Conservation (phyloP, 2,329 filamentous ascomycete species). For the Colletotrichum australisinense region DNA sequence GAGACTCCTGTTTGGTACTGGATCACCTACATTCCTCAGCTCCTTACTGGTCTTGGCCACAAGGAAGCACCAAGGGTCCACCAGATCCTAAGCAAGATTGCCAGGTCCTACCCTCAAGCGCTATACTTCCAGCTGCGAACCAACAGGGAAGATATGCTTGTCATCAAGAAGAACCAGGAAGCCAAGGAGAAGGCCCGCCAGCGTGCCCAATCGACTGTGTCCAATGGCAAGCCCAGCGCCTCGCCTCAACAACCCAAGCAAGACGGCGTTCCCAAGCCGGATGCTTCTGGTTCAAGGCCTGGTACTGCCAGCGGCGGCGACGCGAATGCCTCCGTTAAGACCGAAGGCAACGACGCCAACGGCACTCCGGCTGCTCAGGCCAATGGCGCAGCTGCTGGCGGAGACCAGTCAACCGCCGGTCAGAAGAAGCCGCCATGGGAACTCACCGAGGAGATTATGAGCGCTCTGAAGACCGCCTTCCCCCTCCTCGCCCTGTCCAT, state of each 20-base stretch:
- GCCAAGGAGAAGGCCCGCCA: constrained; percentile 73
- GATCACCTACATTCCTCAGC: constrained; percentile 98
- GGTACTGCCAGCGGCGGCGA: constrained; percentile 62
- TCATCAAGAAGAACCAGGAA: constrained; percentile 90
- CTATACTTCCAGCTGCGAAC: constrained; percentile 96
- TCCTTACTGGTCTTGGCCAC: constrained; percentile 90
- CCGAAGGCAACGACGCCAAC: constrained; percentile 53
- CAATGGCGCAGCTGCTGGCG: constrained; percentile 31
- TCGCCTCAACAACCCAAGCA: constrained; percentile 65
- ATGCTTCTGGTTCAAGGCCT: constrained; percentile 55
- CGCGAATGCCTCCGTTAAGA: constrained; percentile 54
- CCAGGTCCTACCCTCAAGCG: constrained; percentile 94
- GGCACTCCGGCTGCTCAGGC: constrained; percentile 25
- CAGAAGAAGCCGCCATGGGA: constrained; percentile 92
- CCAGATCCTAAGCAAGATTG: constrained; percentile 89
- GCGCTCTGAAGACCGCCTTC: constrained; percentile 95
- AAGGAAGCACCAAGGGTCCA: constrained; percentile 91
- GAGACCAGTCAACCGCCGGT: constrained; percentile 41
- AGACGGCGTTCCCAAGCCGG: constrained; percentile 55
- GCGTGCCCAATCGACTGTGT: constrained; percentile 57
- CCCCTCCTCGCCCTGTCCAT: constrained; percentile 95
- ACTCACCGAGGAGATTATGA: constrained; percentile 94
- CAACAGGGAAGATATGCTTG: constrained; percentile 91
- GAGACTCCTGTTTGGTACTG: constrained; percentile 99
- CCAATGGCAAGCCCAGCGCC: constrained; percentile 56